phyloP scores from a whole-genome alignment of 208 protist genomes.

The Sergeia podlipaevii region DNA sequence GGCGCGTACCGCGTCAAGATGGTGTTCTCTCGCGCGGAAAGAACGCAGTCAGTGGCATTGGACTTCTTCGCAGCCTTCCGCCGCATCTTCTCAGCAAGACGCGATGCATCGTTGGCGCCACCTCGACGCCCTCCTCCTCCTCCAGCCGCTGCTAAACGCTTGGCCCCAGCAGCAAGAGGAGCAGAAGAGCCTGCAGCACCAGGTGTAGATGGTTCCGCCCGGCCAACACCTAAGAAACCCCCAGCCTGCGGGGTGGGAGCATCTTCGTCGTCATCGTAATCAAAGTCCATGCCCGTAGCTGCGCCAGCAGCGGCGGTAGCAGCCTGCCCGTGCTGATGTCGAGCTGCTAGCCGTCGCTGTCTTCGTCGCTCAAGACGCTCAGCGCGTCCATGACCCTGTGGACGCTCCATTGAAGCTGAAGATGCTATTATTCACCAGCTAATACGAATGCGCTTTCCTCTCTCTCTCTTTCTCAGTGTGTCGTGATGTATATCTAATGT shows the following conservation, averaged over 20 bases:
- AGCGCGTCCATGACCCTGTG: too few relatives aligned
- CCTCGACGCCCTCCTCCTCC: conserved; percentile 10
- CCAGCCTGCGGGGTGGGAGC: too few relatives aligned
- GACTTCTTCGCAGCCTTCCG: conserved; percentile 7
- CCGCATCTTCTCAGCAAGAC: conserved; percentile 26
- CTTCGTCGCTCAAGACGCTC: neutral
- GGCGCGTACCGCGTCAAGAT: conserved; percentile 62
- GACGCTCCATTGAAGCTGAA: too few relatives aligned
- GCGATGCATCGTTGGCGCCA: conserved; percentile 12
- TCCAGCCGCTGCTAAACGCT: conserved; percentile 25
- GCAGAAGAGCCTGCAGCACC: neutral
- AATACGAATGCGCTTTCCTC: too few relatives aligned
- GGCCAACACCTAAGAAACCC: neutral
- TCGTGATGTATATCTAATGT: too few relatives aligned
- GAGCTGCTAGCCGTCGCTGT: neutral
- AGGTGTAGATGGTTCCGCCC: neutral
- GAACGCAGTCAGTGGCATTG: conserved; percentile 14
- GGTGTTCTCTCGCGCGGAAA: conserved; percentile 37
- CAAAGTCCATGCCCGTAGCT: neutral
- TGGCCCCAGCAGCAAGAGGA: conserved; percentile 4
- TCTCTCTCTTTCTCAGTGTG: too few relatives aligned
- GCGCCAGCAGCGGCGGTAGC: neutral
- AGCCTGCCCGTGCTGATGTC: neutral
- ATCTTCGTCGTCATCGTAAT: too few relatives aligned
- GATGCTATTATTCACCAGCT: too few relatives aligned